Conservation (phyloP, 1,284 basidiomycete species). For the Papiliotrema laurentii region DNA sequence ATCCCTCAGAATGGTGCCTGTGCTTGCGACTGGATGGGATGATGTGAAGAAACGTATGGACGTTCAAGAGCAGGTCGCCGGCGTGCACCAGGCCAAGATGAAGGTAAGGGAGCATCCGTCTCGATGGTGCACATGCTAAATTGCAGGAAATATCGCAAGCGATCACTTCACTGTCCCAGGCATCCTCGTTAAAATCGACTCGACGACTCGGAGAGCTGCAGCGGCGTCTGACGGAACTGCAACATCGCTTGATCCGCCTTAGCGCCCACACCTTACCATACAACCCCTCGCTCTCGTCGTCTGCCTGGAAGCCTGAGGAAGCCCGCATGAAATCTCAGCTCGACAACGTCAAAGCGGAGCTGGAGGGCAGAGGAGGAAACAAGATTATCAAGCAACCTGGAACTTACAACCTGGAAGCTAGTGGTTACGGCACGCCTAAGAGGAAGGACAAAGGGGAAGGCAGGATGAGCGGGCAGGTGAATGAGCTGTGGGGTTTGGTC, state of each 20-base stretch:
- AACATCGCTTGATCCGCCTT: conserved; percentile 67
- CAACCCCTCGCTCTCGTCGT: conserved; percentile 70
- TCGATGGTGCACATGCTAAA: conserved; percentile 1
- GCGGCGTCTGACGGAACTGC: conserved; percentile 65
- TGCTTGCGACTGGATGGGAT: conserved; percentile 73
- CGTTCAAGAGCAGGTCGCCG: conserved; percentile 66
- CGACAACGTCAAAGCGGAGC: conserved; percentile 70
- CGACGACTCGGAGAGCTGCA: conserved; percentile 64
- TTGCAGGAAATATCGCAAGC: conserved; percentile 2
- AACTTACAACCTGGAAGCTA: too few relatives aligned
- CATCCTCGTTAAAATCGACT: conserved; percentile 65
- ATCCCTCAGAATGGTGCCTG: conserved; percentile 68
- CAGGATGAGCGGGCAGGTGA: conserved; percentile 58
- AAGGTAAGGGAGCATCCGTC: conserved; percentile 50
- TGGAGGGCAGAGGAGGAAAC: conserved; percentile 59
- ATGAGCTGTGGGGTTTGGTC: conserved; percentile 78
- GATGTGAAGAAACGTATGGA: conserved; percentile 75
- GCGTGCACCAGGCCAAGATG: conserved; percentile 65
- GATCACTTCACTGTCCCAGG: conserved; percentile 51
- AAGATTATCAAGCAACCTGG: too few relatives aligned
- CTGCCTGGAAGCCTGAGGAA: conserved; percentile 75
- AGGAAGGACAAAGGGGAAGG: conserved; percentile 44
- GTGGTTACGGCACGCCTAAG: conserved; percentile 12
- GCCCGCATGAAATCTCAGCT: conserved; percentile 64
- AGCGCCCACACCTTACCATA: conserved; percentile 72